A percentile compares a stretch with the other conserved stretches of the same genome.
Conservation (phyloP, 441 rosid species). For the Omphalea diandra region DNA sequence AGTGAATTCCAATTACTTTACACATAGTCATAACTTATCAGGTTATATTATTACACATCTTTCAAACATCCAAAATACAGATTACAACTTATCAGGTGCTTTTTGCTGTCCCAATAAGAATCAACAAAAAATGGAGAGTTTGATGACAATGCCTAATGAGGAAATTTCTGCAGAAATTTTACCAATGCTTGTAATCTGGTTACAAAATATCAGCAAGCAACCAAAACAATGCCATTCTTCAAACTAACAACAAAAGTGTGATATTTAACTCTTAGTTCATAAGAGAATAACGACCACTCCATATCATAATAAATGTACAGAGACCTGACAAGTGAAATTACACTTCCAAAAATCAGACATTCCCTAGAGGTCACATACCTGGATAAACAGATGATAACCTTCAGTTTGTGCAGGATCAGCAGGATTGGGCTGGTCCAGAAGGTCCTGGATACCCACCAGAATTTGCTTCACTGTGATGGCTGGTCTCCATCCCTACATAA, state of each 20-base stretch:
- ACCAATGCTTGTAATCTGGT: not conserved
- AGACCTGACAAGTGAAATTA: not conserved
- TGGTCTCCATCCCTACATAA: slow-evolving; percentile 93
- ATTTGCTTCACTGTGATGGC: slow-evolving; percentile 97
- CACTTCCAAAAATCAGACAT: not conserved
- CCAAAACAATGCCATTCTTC: not conserved
- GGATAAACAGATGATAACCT: slow-evolving; percentile 90
- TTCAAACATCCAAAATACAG: not conserved
- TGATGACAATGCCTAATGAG: not conserved
- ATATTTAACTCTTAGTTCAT: not conserved
- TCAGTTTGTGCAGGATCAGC: slow-evolving; percentile 95
- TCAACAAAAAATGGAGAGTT: not conserved
- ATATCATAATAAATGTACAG: not conserved
- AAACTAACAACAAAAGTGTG: not conserved
- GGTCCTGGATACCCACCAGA: slow-evolving; percentile 89
- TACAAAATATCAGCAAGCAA: not conserved
- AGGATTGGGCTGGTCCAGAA: slow-evolving; percentile 93
- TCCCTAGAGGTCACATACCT: slow-evolving; percentile 42
- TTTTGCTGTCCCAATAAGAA: not conserved
- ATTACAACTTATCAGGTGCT: not conserved
- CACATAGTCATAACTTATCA: no score
- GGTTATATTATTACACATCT: not conserved
- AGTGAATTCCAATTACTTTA: not conserved
- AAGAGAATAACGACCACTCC: not conserved
- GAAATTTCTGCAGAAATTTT: not conserved